phyloP scores from a whole-genome alignment of 2,329 filamentous ascomycete species.

The Fusarium floridanum region DNA sequence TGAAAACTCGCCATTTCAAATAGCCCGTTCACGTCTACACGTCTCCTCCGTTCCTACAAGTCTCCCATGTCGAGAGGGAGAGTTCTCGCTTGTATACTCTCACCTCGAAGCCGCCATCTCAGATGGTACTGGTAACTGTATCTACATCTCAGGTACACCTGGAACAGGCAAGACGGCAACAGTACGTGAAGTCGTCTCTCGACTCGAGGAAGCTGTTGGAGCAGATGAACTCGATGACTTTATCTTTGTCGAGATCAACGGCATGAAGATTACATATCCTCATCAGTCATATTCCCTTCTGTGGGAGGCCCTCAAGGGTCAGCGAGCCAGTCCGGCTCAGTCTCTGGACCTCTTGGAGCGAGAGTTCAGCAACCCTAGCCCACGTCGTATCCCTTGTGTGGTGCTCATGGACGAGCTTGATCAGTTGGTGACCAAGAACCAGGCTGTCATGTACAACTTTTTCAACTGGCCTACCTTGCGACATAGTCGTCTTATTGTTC shows the following conservation, averaged over 20 bases:
- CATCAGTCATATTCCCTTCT: constrained; percentile 95
- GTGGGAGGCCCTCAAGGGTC: constrained; percentile 95
- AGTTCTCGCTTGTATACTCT: constrained; percentile 92
- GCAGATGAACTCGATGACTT: constrained; percentile 97
- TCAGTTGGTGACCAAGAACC: constrained; percentile 96
- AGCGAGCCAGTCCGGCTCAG: constrained; percentile 91
- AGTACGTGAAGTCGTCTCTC: constrained; percentile 91
- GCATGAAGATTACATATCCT: constrained; percentile 99
- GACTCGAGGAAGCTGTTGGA: constrained; percentile 87
- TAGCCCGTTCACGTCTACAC: constrained; percentile 89
- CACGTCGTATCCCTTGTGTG: constrained; percentile 91
- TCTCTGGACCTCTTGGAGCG: constrained; percentile 90
- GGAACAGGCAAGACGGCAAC: constrained; percentile 98
- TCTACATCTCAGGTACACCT: constrained; percentile 99
- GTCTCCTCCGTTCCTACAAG: constrained; percentile 92
- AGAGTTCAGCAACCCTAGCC: constrained; percentile 92
- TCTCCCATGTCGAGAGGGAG: constrained; percentile 90
- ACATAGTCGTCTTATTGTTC: constrained; percentile 92
- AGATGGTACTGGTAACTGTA: constrained; percentile 93
- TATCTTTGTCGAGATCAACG: constrained; percentile 99
- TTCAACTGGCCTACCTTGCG: constrained; percentile 98
- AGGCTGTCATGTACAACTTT: constrained; percentile 99
- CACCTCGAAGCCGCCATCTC: constrained; percentile 95
- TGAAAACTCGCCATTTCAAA: constrained; percentile 88
- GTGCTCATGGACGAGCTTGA: constrained; percentile 99